Evolutionary conservation across 257 asterid species (phyloP).

Genomic region (Cynanchum wilfordii): DNA sequence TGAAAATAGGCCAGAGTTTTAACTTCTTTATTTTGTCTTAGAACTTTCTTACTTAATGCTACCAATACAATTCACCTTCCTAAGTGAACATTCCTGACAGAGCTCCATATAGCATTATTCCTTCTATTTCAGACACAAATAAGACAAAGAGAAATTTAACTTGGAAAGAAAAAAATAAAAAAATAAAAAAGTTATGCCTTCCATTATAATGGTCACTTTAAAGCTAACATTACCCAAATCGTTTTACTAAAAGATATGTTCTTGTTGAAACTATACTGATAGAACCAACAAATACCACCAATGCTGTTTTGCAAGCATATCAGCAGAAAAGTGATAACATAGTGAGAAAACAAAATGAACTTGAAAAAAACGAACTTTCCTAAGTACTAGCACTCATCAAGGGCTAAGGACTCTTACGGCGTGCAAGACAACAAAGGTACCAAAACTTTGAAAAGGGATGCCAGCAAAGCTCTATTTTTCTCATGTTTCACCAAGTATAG

Average conservation of each 20-base stretch:
- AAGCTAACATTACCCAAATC: background rate
- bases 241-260: background rate
- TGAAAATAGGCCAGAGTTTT: too few species aligned
- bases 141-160: background rate
- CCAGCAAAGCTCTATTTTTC: slow-evolving; percentile 58
- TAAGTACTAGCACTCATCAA: background rate
- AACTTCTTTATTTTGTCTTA: too few species aligned
- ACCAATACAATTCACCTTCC: too few species aligned
- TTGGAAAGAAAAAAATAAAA: too few species aligned
- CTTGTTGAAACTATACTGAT: background rate
- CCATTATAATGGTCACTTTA: background rate
- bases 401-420: slow-evolving; percentile 56
- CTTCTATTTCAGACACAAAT: background rate
- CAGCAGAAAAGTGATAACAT: slow-evolving; percentile 16
- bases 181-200: background rate
- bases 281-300: slow-evolving; percentile 11
- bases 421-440: slow-evolving; percentile 77
- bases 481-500: slow-evolving; percentile 70
- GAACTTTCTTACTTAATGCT: too few species aligned
- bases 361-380: background rate
- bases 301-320: background rate
- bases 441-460: slow-evolving; percentile 69
- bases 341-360: slow-evolving; percentile 13
- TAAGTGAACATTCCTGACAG: slow-evolving; percentile 3
- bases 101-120: background rate